Evolutionary conservation across 2,329 filamentous ascomycete genomes (phyloP).

Genomic region (Cyphellophora attinorum): DNA sequence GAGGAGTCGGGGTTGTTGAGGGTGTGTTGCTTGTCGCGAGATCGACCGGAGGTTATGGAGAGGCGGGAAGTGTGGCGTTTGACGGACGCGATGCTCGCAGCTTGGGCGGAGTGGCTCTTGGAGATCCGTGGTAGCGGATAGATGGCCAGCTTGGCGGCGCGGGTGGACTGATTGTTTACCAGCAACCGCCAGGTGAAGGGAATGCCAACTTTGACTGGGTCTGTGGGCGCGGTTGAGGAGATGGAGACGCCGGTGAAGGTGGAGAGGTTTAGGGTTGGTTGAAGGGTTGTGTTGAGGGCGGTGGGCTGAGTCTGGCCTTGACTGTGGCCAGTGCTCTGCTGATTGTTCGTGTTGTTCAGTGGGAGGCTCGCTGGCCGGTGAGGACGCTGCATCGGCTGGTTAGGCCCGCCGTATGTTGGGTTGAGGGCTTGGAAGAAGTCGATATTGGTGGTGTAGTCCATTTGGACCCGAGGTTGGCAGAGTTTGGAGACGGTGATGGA

Average conservation of each 20-base stretch:
- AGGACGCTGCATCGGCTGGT: slow-evolving; percentile 33
- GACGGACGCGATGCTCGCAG: slow-evolving; percentile 1
- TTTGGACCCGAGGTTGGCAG: slow-evolving; percentile 34
- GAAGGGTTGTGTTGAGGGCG: too few species aligned
- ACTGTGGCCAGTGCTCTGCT: slow-evolving; percentile 4
- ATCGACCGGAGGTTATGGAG: slow-evolving; percentile 33
- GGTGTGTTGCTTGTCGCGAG: slow-evolving; percentile 14
- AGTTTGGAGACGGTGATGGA: slow-evolving; percentile 29
- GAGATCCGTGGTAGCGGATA: slow-evolving; percentile 35
- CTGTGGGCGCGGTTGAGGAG: slow-evolving; percentile 44
- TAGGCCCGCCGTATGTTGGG: slow-evolving; percentile 36
- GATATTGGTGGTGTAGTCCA: slow-evolving; percentile 40
- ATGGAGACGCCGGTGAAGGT: slow-evolving; percentile 34
- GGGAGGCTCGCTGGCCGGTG: slow-evolving; percentile 36
- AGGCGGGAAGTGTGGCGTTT: slow-evolving; percentile 32
- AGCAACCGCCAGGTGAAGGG: slow-evolving; percentile 49
- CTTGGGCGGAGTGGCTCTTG: background rate
- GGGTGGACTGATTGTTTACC: slow-evolving; percentile 49
- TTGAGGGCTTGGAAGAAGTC: slow-evolving; percentile 39
- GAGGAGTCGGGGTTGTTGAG: slow-evolving; percentile 1
- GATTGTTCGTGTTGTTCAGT: slow-evolving; percentile 20
- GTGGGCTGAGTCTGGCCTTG: slow-evolving; percentile 4
- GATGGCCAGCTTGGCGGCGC: slow-evolving; percentile 44
- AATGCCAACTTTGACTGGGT: slow-evolving; percentile 37
- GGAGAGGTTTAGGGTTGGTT: slow-evolving; percentile 1